Base-by-base conservation (phyloP, 2,329 filamentous ascomycete species). In the Sclerotinia subarctica region DNA sequence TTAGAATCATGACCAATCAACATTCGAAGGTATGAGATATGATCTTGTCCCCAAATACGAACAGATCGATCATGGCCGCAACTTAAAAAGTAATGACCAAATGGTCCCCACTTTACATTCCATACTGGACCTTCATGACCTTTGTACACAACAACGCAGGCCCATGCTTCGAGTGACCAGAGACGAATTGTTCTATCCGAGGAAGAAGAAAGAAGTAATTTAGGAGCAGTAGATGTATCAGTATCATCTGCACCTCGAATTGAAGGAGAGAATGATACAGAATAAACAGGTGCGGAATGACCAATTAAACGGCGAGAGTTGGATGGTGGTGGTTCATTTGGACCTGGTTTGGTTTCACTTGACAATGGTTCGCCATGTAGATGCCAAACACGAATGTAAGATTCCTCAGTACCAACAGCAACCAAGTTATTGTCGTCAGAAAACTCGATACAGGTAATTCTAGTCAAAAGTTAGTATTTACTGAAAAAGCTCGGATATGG, bases 351-450 rank as follows among this genome's bases (percentile, higher is more conserved):
- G 56, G 88, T 84, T 60, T 87, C 86, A 19, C 91, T 90, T 57
- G 86, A 86, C 17, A 99, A 86, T 4, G 92, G 86, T 70, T 90
- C 91, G 71, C 94, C 95, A 74, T 97, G 92, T 52, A 98, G 82
- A 51, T 91, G 91, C 93, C 94, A 99, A 17, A 99, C 87, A 21
- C 94, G 91, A 74, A 99, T 96, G 77, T 97, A 98, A 0, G 94
- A 98, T 77, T 98, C 94, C 66, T 90, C 89, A 59, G 94, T 97
- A 38, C 95, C 96, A 29, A 89, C 91, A 32, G 95, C 95, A 49
- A 95, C 92, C 38, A 98, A 85, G 72, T 89, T 86, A 71, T 92
- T 90, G 77, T 99, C 95, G 66, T 94, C 91, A 0, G 94, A 97
- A 76, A 99, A 97, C 75, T 98, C 94, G 77, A 98, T 88, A 76